Conservation (phyloP, 2,329 filamentous ascomycete species). For the Mycocentrospora acerina region DNA sequence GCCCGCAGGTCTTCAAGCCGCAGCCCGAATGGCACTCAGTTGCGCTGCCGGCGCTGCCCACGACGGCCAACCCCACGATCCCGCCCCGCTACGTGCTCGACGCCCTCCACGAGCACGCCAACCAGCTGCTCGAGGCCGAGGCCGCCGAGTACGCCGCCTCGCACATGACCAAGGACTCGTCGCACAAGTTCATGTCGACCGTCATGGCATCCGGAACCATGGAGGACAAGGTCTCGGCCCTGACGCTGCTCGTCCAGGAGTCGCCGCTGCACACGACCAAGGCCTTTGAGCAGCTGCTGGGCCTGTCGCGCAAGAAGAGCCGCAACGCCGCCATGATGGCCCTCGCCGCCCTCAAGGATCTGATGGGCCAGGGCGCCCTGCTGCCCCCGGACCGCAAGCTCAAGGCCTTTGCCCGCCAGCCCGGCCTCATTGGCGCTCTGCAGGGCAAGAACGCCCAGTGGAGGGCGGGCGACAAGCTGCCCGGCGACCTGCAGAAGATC, state of each 20-base stretch:
- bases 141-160: constrained; percentile 71
- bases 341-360: constrained; percentile 89
- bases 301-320: constrained; percentile 86
- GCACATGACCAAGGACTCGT: constrained; percentile 75
- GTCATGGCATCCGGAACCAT: constrained; percentile 97
- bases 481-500: constrained; percentile 69
- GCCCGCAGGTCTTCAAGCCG: constrained; percentile 57
- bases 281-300: constrained; percentile 80
- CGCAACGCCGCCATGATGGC: constrained; percentile 90
- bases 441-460: constrained; percentile 65
- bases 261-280: constrained; percentile 92
- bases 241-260: constrained; percentile 93
- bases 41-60: constrained; percentile 56
- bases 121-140: constrained; percentile 74
- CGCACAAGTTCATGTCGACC: constrained; percentile 92
- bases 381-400: constrained; percentile 82
- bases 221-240: constrained; percentile 92
- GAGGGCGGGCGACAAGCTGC: constrained; percentile 69
- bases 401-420: constrained; percentile 76
- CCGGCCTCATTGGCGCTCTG: constrained; percentile 70
- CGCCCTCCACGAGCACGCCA: constrained; percentile 69
- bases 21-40: constrained; percentile 69
- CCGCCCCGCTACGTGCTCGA: constrained; percentile 57
- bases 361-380: constrained; percentile 84
- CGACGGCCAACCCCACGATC: constrained; percentile 47